phyloP scores from a whole-genome alignment of 371 early-diverging fungal genomes.

The Chytridium lagenaria region DNA sequence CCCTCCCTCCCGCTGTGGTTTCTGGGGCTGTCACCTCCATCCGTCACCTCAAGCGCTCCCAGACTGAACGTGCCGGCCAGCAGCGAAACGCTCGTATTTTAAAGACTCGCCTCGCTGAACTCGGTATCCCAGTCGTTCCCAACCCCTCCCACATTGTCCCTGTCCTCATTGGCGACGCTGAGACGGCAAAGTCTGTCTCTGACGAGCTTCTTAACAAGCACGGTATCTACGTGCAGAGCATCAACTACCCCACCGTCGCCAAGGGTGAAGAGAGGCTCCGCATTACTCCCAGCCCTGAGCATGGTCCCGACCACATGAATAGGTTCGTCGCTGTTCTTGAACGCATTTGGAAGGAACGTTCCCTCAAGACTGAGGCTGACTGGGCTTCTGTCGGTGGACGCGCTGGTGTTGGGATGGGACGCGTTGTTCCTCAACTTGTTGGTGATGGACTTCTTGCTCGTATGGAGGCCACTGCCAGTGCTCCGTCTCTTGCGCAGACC shows the following conservation, averaged over 20 bases:
- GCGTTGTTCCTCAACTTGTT: constrained; percentile 44
- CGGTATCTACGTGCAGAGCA: constrained; percentile 95
- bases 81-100: constrained; percentile 88
- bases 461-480: background rate
- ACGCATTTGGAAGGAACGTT: constrained; percentile 85
- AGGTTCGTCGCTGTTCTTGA: constrained; percentile 84
- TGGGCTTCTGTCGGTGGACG: constrained; percentile 87
- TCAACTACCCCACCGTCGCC: constrained; percentile 97
- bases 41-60: constrained; percentile 84
- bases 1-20: constrained; percentile 92
- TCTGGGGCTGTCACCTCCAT: constrained; percentile 92
- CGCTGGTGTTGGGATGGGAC: constrained; percentile 80
- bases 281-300: constrained; percentile 97
- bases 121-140: constrained; percentile 95
- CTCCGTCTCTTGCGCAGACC: background rate
- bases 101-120: constrained; percentile 77
- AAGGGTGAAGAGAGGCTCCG: constrained; percentile 96
- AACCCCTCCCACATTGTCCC: constrained; percentile 99
- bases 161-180: constrained; percentile 95
- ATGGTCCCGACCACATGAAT: constrained; percentile 79
- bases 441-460: background rate
- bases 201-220: constrained; percentile 88
- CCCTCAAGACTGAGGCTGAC: constrained; percentile 81
- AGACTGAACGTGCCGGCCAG: constrained; percentile 85
- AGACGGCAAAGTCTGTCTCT: constrained; percentile 87